These are phyloP conservation scores for Spergularia marina DNA, from an alignment of 148 eudicot genomes.

Conservation along the genomic window DNA sequence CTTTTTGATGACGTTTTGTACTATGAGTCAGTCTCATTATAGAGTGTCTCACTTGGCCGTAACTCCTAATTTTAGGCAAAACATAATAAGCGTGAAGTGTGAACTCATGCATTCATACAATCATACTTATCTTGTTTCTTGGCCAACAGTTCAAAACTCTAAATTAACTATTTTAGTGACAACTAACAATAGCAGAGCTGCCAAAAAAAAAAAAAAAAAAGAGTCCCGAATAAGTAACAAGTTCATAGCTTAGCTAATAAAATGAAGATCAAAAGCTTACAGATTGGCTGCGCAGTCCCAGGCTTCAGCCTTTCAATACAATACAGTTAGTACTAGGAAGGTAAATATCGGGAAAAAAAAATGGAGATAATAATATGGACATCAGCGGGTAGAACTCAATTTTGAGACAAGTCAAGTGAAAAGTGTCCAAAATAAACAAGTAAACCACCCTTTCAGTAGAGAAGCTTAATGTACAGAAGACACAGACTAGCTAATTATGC, in stretches of 20 bases:
- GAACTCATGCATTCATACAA: no score
- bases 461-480: slow-evolving; percentile 13
- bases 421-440: neutral
- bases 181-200: no score
- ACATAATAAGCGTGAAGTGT: no score
- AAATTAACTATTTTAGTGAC: no score
- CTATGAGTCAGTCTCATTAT: no score
- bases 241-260: neutral
- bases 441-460: slow-evolving; percentile 3
- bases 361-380: neutral
- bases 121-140: neutral
- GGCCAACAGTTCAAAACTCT: neutral
- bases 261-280: neutral
- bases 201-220: no score
- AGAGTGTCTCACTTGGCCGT: no score
- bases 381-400: neutral
- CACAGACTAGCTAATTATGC: slow-evolving; percentile 23
- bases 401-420: neutral
- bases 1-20: no score
- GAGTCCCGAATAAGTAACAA: neutral
- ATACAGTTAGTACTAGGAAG: neutral
- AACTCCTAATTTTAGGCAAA: no score
- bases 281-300: neutral
- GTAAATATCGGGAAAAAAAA: neutral
- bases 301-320: neutral